phyloP scores from a whole-genome alignment of 768 basidiomycete genomes.

The Rhizopogon salebrosus region DNA sequence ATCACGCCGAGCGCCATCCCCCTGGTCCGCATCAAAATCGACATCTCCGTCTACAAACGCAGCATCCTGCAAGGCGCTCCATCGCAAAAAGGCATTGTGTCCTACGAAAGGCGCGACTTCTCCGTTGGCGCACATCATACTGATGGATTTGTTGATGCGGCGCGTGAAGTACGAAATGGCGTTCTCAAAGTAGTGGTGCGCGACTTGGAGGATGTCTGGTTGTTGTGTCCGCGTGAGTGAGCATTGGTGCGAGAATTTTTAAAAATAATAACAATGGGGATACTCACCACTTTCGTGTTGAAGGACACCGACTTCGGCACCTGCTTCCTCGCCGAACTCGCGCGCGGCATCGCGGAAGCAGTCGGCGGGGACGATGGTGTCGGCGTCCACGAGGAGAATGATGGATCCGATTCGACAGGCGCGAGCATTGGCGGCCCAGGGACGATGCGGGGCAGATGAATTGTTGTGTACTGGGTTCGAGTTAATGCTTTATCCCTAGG shows the following conservation, averaged over 20 bases:
- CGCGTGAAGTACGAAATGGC: conserved; percentile 86
- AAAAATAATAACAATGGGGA: no score
- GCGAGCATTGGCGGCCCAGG: conserved; percentile 74
- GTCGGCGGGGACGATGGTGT: conserved; percentile 87
- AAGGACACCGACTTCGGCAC: conserved; percentile 65
- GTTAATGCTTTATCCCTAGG: conserved; percentile 27
- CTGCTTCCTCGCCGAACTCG: conserved; percentile 73
- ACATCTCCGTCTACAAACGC: conserved; percentile 66
- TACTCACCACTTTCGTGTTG: conserved; percentile 80
- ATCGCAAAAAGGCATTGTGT: conserved; percentile 85
- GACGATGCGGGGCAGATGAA: conserved; percentile 52
- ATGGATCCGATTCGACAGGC: conserved; percentile 72
- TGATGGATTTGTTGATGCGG: conserved; percentile 79
- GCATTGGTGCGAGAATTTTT: no score
- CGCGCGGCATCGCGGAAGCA: conserved; percentile 88
- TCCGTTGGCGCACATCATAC: conserved; percentile 75
- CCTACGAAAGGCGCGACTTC: conserved; percentile 78
- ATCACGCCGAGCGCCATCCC: no score
- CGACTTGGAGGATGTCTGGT: conserved; percentile 82
- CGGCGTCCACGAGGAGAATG: conserved; percentile 81
- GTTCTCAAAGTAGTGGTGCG: conserved; percentile 86
- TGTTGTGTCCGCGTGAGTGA: no score
- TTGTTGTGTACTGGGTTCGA: conserved; percentile 44
- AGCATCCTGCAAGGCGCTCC: conserved; percentile 86
- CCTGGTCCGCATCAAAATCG: conserved; percentile 30